These are phyloP conservation scores for Coemansia sp. DNA, from an alignment of 192 early-diverging fungal species.

Conservation along the genomic window DNA sequence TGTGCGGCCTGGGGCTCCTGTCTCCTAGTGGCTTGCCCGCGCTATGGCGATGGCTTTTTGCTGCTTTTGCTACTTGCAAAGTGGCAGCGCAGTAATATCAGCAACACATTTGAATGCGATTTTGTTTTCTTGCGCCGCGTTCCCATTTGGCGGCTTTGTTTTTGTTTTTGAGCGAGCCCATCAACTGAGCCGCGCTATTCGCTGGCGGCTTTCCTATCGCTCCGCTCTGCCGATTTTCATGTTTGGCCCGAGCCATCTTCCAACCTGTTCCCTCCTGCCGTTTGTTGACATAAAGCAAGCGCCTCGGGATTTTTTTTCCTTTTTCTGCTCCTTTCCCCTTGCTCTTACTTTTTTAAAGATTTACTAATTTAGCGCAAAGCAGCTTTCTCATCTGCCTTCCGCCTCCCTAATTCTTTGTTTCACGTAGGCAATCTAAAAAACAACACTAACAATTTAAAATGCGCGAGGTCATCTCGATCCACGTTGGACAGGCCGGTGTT, in stretches of 20 bases:
- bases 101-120: not conserved
- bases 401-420: not conserved
- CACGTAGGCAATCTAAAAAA: slow-evolving; percentile 15
- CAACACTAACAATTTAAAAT: slow-evolving; percentile 46
- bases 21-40: not conserved
- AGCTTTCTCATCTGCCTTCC: slow-evolving; percentile 2
- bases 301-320: not conserved
- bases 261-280: not conserved
- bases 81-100: not conserved
- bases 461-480: slow-evolving; percentile 77
- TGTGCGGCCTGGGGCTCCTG: not conserved
- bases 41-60: not conserved
- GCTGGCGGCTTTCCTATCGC: slow-evolving; percentile 3
- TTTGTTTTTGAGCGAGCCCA: slow-evolving; percentile 11
- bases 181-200: not conserved
- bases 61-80: not conserved
- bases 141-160: slow-evolving; percentile 24
- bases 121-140: slow-evolving; percentile 7
- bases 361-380: slow-evolving; percentile 9
- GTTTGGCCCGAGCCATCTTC: slow-evolving; percentile 11
- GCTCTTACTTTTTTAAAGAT: not conserved
- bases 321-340: not conserved
- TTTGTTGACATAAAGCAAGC: slow-evolving; percentile 33
- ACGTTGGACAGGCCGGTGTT: slow-evolving; percentile 94
- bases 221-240: slow-evolving; percentile 11